Percentiles rank a stretch among this genome's conserved stretches.
Evolutionary conservation across 805 yeast genomes (phyloP).

Genomic region (Wickerhamiella cacticola): DNA sequence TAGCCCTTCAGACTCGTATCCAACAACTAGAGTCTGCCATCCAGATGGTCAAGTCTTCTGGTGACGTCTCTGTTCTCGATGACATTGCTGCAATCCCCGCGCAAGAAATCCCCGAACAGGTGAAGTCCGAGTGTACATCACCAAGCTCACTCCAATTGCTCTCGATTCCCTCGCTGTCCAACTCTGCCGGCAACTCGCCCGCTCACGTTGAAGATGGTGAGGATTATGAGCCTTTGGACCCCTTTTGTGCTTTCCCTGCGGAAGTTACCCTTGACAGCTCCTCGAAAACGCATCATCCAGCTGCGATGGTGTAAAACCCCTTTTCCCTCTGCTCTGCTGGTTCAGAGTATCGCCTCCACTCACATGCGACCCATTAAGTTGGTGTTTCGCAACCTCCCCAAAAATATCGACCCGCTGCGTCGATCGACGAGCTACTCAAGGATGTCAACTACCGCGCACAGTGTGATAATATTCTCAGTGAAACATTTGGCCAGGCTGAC

Average conservation of each 20-base stretch:
- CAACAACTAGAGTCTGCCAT: slow-evolving; percentile 22
- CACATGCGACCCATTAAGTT: not conserved
- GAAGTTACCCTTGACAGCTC: slow-evolving; percentile 18
- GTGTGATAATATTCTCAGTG: slow-evolving; percentile 20
- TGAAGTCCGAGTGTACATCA: slow-evolving; percentile 12
- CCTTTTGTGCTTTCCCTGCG: slow-evolving; percentile 13
- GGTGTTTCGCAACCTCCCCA: slow-evolving; percentile 1
- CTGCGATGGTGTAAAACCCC: slow-evolving; percentile 22
- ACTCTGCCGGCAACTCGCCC: slow-evolving; percentile 16
- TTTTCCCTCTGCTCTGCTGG: slow-evolving; percentile 6
- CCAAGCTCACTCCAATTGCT: slow-evolving; percentile 13
- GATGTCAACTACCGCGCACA: slow-evolving; percentile 18
- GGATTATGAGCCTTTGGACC: slow-evolving; percentile 12
- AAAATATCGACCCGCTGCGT: slow-evolving; percentile 25
- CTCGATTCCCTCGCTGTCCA: slow-evolving; percentile 11
- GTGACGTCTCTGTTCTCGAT: slow-evolving; percentile 18
- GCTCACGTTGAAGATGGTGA: slow-evolving; percentile 12
- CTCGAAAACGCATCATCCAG: slow-evolving; percentile 28
- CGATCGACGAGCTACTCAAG: slow-evolving; percentile 24
- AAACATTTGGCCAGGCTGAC: slow-evolving; percentile 20
- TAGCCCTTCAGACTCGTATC: slow-evolving; percentile 16
- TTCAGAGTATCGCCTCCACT: slow-evolving; percentile 9
- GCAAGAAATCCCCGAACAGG: not conserved
- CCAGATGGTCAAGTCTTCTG: slow-evolving; percentile 18
- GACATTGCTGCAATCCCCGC: slow-evolving; percentile 5